Evolutionary conservation across 352 stramenopile species (phyloP).

Genomic region (Phytophthora ramorum): DNA sequence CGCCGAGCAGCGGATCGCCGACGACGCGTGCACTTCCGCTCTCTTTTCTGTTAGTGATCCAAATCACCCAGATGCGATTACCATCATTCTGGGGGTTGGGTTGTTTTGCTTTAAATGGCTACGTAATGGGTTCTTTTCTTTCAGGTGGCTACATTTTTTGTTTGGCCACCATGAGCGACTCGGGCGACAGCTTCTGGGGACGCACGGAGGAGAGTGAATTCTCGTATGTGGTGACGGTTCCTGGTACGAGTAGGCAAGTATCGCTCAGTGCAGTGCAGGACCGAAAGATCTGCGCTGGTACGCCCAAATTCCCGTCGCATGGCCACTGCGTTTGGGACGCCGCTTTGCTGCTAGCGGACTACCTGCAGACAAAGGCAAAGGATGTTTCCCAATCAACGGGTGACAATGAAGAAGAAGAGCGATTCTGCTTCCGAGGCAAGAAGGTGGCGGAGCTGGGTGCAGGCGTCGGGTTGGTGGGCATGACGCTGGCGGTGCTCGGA

Average conservation of each 20-base stretch:
- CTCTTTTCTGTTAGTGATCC: background rate
- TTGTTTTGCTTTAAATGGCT: background rate
- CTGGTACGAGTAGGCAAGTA: conserved; percentile 2
- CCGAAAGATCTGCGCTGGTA: conserved; percentile 41
- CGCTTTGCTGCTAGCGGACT: conserved; percentile 56
- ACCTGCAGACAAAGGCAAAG: conserved; percentile 39
- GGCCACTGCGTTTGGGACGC: conserved; percentile 69
- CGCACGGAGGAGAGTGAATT: conserved; percentile 45
- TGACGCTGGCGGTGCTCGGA: conserved; percentile 52
- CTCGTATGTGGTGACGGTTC: conserved; percentile 36
- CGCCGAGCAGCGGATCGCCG: conserved; percentile 2
- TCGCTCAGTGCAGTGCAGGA: conserved; percentile 46
- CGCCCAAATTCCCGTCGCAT: conserved; percentile 51
- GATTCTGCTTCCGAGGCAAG: conserved; percentile 25
- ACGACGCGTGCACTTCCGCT: background rate
- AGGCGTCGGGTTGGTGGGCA: conserved; percentile 59
- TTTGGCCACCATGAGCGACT: conserved; percentile 25
- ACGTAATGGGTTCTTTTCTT: background rate
- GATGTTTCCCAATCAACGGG: background rate
- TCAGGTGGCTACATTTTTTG: conserved; percentile 20
- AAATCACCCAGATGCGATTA: conserved; percentile 3
- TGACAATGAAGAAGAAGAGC: background rate
- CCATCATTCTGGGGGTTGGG: conserved; percentile 14
- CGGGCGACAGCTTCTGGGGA: conserved; percentile 37
- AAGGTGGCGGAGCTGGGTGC: conserved; percentile 54